Evolutionary conservation across 345 rosid species (phyloP), one percentile per base, ranked within the genome.

Genomic region (Syzygium jambos): DNA sequence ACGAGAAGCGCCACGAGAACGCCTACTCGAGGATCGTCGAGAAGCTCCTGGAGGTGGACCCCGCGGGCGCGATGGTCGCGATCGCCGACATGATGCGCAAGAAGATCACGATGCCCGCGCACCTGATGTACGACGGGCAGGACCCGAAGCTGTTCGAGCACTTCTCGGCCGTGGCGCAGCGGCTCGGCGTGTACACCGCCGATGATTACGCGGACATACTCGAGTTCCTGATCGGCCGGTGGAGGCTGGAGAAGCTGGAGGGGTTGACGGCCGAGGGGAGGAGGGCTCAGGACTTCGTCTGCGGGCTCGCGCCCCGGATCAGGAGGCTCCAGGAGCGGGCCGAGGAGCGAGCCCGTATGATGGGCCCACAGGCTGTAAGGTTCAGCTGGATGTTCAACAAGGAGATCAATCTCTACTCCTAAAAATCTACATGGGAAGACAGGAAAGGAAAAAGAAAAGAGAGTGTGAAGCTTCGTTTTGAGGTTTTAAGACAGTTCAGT

Each of bases 331-430:
- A 95, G 57, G 97, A 95, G 88, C 90, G 93, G 55, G 95, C 94
- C 15, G 94, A 94, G 9, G 91, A 92, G 89, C 91, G 92, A 88
- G 94, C 95, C 15, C 91, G 89, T 85, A 92, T 89, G 89, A 88
- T 93, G 92, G 87, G 86, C 91, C 89, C 91, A 6, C 90, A 86
- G 1, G 61, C 83, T 23, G 94, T 86, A 53, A 85, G 80, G 89
- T 95, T 95, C 86, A 95, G 97, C 89, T 95, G 98, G 97, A 92
- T 95, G 73, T 95, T 95, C 86, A 87, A 95, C 2, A 92, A 85
- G 90, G 92, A 93, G 88, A 29, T 85, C 65, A 38, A 21, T 52
- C 30, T 85, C 19, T 34, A 17, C 41, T 68, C 78, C 43, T 30
- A 16, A 5, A 55, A 68, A 7, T 30, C 43, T 68, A 68, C 46